A percentile compares a stretch with the other conserved stretches of the same genome.
phyloP scores from a whole-genome alignment of 2,329 filamentous ascomycete species.

The Amphichorda felina region DNA sequence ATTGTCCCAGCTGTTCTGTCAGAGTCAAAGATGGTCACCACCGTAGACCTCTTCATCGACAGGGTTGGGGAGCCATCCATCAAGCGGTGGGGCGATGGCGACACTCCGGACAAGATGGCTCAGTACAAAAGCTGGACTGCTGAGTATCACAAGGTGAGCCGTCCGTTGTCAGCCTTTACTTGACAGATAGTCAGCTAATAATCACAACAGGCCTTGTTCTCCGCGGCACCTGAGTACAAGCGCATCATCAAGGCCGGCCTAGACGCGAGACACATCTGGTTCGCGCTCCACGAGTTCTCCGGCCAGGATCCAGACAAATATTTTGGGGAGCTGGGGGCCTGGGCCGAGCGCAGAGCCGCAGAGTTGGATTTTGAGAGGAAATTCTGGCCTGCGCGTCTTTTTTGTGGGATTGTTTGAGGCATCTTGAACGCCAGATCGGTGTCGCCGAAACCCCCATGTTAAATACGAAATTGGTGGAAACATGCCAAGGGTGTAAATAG shows the following conservation, averaged over 20 bases:
- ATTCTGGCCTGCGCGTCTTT: neutral
- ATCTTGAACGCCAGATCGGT: neutral
- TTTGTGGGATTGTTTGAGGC: neutral
- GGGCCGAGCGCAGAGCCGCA: neutral
- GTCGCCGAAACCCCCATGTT: too few relatives aligned
- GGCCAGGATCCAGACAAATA: neutral
- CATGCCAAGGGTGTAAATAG: too few relatives aligned
- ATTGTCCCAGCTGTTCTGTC: conserved; percentile 17
- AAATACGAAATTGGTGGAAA: too few relatives aligned
- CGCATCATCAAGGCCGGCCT: conserved; percentile 11
- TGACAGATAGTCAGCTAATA: neutral
- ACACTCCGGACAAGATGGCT: conserved; percentile 5
- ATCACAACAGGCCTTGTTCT: conserved; percentile 5
- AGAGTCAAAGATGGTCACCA: conserved; percentile 8
- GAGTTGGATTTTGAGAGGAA: neutral
- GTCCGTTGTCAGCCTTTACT: too few relatives aligned
- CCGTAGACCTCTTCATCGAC: conserved; percentile 7
- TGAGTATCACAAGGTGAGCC: conserved; percentile 12
- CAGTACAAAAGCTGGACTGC: conserved; percentile 10
- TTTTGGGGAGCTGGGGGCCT: neutral
- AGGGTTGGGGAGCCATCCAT: conserved; percentile 9
- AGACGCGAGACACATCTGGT: conserved; percentile 16
- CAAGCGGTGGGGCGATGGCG: conserved; percentile 8
- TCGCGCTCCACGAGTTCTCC: conserved; percentile 7
- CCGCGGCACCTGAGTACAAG: conserved; percentile 9